These are phyloP conservation scores for Chaetomiaceae sp. DNA, from an alignment of 2,329 filamentous ascomycete genomes.

Conservation along the genomic window DNA sequence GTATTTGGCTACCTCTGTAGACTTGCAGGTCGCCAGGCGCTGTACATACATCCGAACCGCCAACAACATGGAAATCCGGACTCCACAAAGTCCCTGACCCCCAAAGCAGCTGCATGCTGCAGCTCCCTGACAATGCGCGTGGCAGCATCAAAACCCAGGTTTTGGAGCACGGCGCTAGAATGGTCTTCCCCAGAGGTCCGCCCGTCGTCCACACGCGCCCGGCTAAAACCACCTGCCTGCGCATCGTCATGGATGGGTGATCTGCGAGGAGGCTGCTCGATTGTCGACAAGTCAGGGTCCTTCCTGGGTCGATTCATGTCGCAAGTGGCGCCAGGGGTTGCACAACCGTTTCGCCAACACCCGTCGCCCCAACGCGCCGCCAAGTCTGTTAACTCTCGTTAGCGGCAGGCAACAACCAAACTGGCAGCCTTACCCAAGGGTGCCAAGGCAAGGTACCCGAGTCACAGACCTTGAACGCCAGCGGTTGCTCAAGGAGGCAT, in stretches of 20 bases:
- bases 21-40: too few species aligned
- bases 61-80: too few species aligned
- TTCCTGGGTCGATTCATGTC: not conserved
- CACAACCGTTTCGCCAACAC: not conserved
- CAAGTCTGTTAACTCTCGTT: not conserved
- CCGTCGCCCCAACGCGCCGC: too few species aligned
- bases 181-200: not conserved
- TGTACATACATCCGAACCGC: too few species aligned
- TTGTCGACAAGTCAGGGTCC: not conserved
- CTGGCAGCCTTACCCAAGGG: too few species aligned
- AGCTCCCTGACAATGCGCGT: conserved; percentile 1
- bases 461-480: too few species aligned
- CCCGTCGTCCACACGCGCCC: conserved; percentile 6
- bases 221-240: conserved; percentile 1
- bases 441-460: too few species aligned
- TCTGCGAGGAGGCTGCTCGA: not conserved
- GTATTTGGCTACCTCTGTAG: too few species aligned
- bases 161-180: not conserved
- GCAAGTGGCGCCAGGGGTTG: conserved; percentile 9
- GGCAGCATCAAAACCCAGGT: conserved; percentile 1
- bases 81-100: not conserved
- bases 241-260: conserved; percentile 1
- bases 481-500: too few species aligned
- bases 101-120: not conserved
- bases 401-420: too few species aligned